Evolutionary conservation across 768 basidiomycete genomes (phyloP), one percentile per base, ranked within the genome.

Genomic region (Pisolithus sp.): DNA sequence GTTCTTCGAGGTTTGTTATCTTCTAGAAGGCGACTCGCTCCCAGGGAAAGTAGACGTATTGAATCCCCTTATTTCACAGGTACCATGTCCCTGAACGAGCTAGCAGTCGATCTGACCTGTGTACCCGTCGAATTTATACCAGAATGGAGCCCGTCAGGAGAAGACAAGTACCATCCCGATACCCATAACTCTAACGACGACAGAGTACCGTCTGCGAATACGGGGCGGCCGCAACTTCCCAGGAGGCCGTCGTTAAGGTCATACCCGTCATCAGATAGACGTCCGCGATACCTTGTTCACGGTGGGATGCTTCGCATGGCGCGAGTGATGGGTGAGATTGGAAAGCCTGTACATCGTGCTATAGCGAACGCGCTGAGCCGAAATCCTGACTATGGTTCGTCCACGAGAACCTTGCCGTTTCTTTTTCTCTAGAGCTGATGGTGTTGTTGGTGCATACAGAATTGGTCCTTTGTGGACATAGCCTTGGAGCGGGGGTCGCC

Each of bases 81-180:
- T 12, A 93, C 90, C 2, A 87, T 91, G 87, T 86, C 85, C 3
- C 72, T 93, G 40, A 92, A 92, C 59, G 89, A 92, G 67, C 79
- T 92, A 5, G 89, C 89, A 15, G 88, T 87, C 9, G 89, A 92
- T 68, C 73, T 92, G 45, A 88, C 89, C 0, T 92, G 90, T 66
- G 85, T 90, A 51, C 78, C 84, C 0, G 82, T 81, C 38, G 73
- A 78, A 20, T 88, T 88, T 55, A 73, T 77, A 50, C 82, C 81
- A 23, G 81, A 79, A 17, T 65, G 62, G 1, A 76, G 73, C 4
- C 54, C 63, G 15, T 52, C 60, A 9, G 51, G 34, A 26, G 67
- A 63, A 23, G 64, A 62, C 34, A 28, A 59, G 55, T 54, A 74
- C 37, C 62, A 68, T 31, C 51, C 15, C 62, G 51, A 47, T 36